Evolutionary conservation across 768 basidiomycete genomes (phyloP), one percentile per base, ranked within the genome.

Genomic region (Suillus sp.): DNA sequence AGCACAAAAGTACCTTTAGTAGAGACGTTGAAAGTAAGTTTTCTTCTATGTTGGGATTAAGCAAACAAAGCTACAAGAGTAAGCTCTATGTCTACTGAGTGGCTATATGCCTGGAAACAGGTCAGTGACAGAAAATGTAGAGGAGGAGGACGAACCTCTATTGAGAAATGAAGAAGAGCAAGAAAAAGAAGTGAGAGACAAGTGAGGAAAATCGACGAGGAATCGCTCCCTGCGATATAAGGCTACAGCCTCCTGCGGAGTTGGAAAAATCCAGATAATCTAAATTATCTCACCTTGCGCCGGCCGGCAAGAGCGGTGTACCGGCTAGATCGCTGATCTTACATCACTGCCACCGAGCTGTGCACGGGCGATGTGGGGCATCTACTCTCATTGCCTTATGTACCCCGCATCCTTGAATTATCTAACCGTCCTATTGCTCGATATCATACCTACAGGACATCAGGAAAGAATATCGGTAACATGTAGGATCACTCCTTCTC

Each of bases 41-140:
- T 74, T 77, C 68, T 72, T 78, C 73, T 73, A 30, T 51, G 50
- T 69, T 64, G 59, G 67, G 30, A 74, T 72, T 79, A 72, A 74
- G 77, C 77, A 79, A 80, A 78, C 78, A 71, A 78, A 77, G 81
- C 79, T 75, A 73, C 83, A 51, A 85, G 80, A 79, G 80, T 78
- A 85, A 79, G 83, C 81, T 90, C 86, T 90, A 91, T 77, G 72
- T 82, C 79, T 83, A 81, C 67, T 68, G 67, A 71, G 66, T 68
- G 77, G 80, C 78, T 67, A 71, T 67, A 69, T 71, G 78, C 81
- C 81, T 80, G 51, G 1, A 35, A 50, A 42, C 30, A 22, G 35
- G 50, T 57, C 59, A 67, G 34, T 35, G 20, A 65, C 42, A 69
- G 64, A 55, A 58, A 35, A 55, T 4, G 16, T 47, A 57, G 35